Base-by-base conservation (phyloP, 768 basidiomycete species). In the Hemileccinum rubropunctum region DNA sequence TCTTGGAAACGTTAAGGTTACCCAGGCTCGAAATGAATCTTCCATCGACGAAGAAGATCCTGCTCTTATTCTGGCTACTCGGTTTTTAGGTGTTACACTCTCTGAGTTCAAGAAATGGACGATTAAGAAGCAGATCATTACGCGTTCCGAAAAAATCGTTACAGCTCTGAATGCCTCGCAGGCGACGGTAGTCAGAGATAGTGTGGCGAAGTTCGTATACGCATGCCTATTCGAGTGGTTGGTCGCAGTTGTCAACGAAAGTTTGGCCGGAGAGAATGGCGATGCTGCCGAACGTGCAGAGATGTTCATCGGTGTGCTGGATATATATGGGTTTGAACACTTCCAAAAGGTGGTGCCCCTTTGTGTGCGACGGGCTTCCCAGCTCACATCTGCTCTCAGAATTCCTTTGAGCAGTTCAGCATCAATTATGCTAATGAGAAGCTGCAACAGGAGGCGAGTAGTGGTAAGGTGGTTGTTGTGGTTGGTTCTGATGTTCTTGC, bases 401-500 rank as follows among this genome's bases (percentile, higher is more conserved):
- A 91, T 60, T 89, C 86, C 2, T 90, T 95, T 60, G 93, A 99
- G 71, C 97, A 99, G 73, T 99, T 99, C 72, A 98, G 95, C 69
- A 99, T 99, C 75, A 99, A 99, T 66, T 99, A 98, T 66, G 97
- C 97, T 20, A 99, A 99, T 63, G 97, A 95, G 68, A 94, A 95
- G 70, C 70, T 98, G 40, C 97, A 99, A 61, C 97, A 98, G 70
- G 95, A 98, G 84, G 93, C 91, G 58, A 42, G 76, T 52, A 3
- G 23, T 17, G 33, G 23, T n/a, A 20, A 34, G 40, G 18, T 39
- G 40, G 18, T 39, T 18, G 32, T 46, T 9, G 10, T 41, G 37
- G 41, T 12, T 28, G 36, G 6, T 41, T 59, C 47, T 66, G 40
- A 67, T 46, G 3, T 11, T 47, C 30, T 30, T 34, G 48, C 37